These are phyloP conservation scores for Eleusine coracana DNA, from an alignment of 176 grass and related monocot genomes.

Conservation along the genomic window DNA sequence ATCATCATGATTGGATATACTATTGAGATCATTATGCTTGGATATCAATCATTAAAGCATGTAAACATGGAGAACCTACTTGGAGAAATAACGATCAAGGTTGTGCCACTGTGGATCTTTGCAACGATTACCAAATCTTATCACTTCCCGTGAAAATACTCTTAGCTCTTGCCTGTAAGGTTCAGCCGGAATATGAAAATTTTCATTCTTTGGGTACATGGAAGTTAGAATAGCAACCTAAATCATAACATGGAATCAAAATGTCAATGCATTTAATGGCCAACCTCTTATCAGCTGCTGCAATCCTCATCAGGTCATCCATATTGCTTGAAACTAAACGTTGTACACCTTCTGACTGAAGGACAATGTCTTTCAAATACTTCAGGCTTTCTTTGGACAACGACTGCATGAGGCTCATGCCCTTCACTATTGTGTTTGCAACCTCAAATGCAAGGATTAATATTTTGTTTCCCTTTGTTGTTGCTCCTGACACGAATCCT, in stretches of 20 bases:
- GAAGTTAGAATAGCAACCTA: background rate
- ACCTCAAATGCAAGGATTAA: constrained; percentile 89
- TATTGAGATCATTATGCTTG: background rate
- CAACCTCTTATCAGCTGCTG: constrained; percentile 67
- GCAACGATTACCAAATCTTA: constrained; percentile 77
- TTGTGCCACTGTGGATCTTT: constrained; percentile 83
- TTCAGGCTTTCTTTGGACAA: constrained; percentile 61
- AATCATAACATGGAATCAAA: background rate
- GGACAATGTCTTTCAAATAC: constrained; percentile 48
- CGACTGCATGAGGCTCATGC: constrained; percentile 58
- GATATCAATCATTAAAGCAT: constrained; percentile 1
- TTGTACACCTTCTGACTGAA: constrained; percentile 54
- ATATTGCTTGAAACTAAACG: constrained; percentile 53
- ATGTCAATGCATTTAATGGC: constrained; percentile 4
- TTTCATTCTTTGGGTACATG: background rate
- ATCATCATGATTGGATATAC: constrained; percentile 2
- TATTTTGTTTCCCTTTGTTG: constrained; percentile 58
- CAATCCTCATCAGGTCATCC: constrained; percentile 51
- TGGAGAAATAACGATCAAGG: constrained; percentile 70
- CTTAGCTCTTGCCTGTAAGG: constrained; percentile 55
- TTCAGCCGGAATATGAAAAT: constrained; percentile 6
- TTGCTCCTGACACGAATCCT: constrained; percentile 46
- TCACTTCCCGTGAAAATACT: constrained; percentile 61
- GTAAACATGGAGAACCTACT: constrained; percentile 39
- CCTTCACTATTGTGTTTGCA: constrained; percentile 80